Percentiles rank a stretch among this genome's conserved stretches.
Conservation (phyloP, 805 yeast genomes). For the Saccharomycopsis babjevae region DNA sequence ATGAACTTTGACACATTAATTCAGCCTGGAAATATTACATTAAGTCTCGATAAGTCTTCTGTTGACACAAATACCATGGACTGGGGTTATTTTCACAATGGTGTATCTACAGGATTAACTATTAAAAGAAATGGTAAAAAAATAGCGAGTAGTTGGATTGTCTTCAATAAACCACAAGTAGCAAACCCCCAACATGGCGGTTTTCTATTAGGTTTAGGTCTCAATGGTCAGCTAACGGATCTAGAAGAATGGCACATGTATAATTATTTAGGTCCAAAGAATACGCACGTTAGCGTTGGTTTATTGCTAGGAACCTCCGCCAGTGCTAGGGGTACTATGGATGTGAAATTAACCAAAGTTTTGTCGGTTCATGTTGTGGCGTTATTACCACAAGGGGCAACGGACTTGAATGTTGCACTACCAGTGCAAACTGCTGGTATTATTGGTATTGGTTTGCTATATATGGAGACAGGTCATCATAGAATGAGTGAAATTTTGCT, state of each 20-base stretch:
- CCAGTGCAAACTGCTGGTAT: slow-evolving; percentile 88
- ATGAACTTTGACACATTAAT: slow-evolving; percentile 60
- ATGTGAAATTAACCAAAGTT: slow-evolving; percentile 79
- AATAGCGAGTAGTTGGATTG: slow-evolving; percentile 84
- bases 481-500: slow-evolving; percentile 75
- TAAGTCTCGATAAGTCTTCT: slow-evolving; percentile 45
- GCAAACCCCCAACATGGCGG: slow-evolving; percentile 87
- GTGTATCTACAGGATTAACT: slow-evolving; percentile 77
- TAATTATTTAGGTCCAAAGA: slow-evolving; percentile 85
- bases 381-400: slow-evolving; percentile 80
- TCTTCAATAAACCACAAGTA: slow-evolving; percentile 65
- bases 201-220: slow-evolving; percentile 80
- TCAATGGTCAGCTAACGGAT: slow-evolving; percentile 74
- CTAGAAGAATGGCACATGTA: slow-evolving; percentile 96
- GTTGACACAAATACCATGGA: slow-evolving; percentile 40
- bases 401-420: slow-evolving; percentile 72
- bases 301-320: slow-evolving; percentile 88
- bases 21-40: slow-evolving; percentile 55
- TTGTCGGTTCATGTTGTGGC: slow-evolving; percentile 90
- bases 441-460: slow-evolving; percentile 80
- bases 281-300: slow-evolving; percentile 76
- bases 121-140: slow-evolving; percentile 60
- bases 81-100: slow-evolving; percentile 91
- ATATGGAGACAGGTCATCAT: slow-evolving; percentile 67
- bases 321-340: slow-evolving; percentile 72